Conservation (phyloP, 352 stramenopile genomes). For the Pelagophyceae sp. region DNA sequence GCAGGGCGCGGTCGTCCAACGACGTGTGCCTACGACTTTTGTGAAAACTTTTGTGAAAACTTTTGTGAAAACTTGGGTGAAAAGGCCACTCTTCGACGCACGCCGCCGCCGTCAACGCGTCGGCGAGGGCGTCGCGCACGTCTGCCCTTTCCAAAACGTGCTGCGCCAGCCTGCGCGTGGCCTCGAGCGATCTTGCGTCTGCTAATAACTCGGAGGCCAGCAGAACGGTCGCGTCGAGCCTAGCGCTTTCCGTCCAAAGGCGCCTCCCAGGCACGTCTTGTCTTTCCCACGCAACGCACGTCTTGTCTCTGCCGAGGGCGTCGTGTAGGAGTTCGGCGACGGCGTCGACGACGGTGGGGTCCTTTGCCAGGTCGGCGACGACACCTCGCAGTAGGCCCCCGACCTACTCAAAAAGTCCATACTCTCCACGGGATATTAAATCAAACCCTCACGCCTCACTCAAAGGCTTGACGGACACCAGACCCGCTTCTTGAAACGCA, state of each 20-base stretch:
- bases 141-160: not conserved
- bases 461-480: no score
- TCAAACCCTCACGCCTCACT: no score
- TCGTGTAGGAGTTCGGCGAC: no score
- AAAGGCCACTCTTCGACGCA: not conserved
- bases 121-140: not conserved
- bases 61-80: not conserved
- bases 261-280: not conserved
- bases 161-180: not conserved
- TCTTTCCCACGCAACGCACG: no score
- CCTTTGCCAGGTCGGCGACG: not conserved
- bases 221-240: not conserved
- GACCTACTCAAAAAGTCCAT: no score
- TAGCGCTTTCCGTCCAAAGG: not conserved
- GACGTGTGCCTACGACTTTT: no score
- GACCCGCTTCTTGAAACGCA: no score
- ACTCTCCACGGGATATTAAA: no score
- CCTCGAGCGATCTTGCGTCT: not conserved
- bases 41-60: not conserved
- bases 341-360: not conserved
- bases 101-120: not conserved
- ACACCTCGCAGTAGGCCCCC: not conserved
- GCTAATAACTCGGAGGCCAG: not conserved
- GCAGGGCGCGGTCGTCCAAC: not conserved
- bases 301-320: no score